Conservation (phyloP, 192 early-diverging fungal species). For the Phycomyces nitens region DNA sequence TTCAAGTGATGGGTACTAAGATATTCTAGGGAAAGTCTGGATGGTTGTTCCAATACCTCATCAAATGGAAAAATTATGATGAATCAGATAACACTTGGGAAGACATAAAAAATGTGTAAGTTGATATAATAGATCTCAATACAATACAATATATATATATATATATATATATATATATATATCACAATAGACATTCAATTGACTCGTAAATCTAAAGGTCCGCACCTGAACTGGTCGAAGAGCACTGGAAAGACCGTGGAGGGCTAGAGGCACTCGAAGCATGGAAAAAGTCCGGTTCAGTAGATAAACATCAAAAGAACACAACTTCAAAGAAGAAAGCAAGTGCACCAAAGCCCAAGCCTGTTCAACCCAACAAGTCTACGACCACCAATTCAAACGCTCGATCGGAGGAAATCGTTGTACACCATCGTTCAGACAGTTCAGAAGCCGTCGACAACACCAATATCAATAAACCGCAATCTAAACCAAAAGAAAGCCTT, state of each 20-base stretch:
- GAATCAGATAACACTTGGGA: slow-evolving; percentile 15
- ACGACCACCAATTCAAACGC: not conserved
- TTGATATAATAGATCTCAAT: too few relatives aligned
- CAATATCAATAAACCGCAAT: too few relatives aligned
- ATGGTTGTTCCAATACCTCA: slow-evolving; percentile 1
- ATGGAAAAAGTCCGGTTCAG: not conserved
- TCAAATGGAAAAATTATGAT: slow-evolving; percentile 13
- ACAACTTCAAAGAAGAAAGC: not conserved
- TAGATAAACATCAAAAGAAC: not conserved
- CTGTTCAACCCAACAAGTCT: not conserved
- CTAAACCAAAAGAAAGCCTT: too few relatives aligned
- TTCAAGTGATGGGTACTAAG: too few relatives aligned
- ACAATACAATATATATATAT: too few relatives aligned
- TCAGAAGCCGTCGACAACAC: too few relatives aligned
- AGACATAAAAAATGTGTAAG: slow-evolving; percentile 9
- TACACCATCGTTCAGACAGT: not conserved
- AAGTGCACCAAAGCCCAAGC: not conserved
- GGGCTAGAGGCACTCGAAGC: not conserved
- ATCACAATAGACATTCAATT: not conserved
- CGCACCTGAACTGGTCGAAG: not conserved
- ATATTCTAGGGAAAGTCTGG: not conserved
- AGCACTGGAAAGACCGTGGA: not conserved
- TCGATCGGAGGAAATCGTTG: not conserved
- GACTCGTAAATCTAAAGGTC: not conserved
- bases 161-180: too few relatives aligned